Evolutionary conservation across 768 basidiomycete genomes (phyloP), one percentile per base, ranked within the genome.

Genomic region (Pleurotus platypus): DNA sequence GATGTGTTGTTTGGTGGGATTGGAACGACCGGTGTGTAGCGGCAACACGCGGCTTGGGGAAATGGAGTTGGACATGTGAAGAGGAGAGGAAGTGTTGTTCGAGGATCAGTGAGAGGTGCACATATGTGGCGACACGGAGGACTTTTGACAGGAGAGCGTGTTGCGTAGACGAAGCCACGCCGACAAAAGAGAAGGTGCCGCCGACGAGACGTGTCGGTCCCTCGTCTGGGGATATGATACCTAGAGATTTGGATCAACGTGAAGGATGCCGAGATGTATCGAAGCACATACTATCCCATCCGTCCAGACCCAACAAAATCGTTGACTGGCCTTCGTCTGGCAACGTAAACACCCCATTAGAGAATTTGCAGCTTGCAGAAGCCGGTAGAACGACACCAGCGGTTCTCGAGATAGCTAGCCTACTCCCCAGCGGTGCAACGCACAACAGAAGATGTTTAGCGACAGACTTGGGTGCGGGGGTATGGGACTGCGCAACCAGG

Each of bases 101-200:
- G 13, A 88, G 78, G 3, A 84, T 58, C 35, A 86, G 73, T 1
- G 84, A 82, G 1, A 86, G 74, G 61, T 84, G 80, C 7, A 76
- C 64, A 64, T 83, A 87, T 13, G 82, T 69, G 0, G 78, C 63
- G 8, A 87, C 61, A 13, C 80, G 77, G 13, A 90, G 79, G 15
- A 81, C 69, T 45, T 73, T 75, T 48, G 69, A 66, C 0, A 90
- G 73, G 0, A 74, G 57, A 2, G 62, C 59, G 60, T 85, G 75
- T 54, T 83, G 78, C 3, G 63, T 30, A 1, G 69, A 64, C 1
- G 80, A 78, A 11, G 66, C 67, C 12, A 79, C 61, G 8, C 80
- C 83, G 58, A 71, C 73, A 58, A 89, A 73, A 1, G 71, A 64
- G 64, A 90, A 89, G 1, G 80, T 85, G 0, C 87, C 87, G 4